Evolutionary conservation across 306 rosid species (phyloP), one percentile per base, ranked within the genome.

Genomic region (Acmispon strigosus): DNA sequence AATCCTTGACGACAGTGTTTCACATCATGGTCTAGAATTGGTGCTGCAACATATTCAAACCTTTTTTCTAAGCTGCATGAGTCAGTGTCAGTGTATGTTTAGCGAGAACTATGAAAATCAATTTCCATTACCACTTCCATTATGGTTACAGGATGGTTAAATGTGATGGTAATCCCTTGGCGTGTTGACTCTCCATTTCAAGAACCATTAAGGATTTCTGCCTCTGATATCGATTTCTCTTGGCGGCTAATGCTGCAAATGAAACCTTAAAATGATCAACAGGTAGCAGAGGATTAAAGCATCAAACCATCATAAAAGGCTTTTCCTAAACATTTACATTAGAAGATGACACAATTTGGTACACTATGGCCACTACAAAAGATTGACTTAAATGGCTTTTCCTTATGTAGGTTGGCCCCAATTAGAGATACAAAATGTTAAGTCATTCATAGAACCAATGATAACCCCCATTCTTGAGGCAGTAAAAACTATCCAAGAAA

Each of bases 111-210:
- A 52, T 18, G 69, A 80, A 53, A 60, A 68, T 43, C 45, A 56
- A 39, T 68, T 51, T 61, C 29, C 27, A 37, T 14, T 59, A 61
- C 14, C 56, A 62, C 29, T 47, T 22, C 56, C 12, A 51, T 63
- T 36, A 59, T 3, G 15, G 61, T 66, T 73, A 85, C 20, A 53
- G 77, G 70, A 81, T 34, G 17, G 90, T 69, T 24, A 61, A 70
- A 45, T 91, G 88, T 53, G 96, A 78, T 75, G 85, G 84, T 59
- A 80, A 41, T 79, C 94, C 94, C 85, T 83, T 94, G 47, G 98
- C 97, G 76, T 94, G 98, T 78, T 88, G 97, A 73, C 98, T 94
- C 76, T 94, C 98, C 98, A 94, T 89, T 83, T 90, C 98, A 49
- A 94, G 96, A 81, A 71, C 84, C 96, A 89, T 89, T 68, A 94